Evolutionary conservation across 2,329 filamentous ascomycete species (phyloP), one percentile per base, ranked within the genome.

Genomic region (Claviceps pusilla): DNA sequence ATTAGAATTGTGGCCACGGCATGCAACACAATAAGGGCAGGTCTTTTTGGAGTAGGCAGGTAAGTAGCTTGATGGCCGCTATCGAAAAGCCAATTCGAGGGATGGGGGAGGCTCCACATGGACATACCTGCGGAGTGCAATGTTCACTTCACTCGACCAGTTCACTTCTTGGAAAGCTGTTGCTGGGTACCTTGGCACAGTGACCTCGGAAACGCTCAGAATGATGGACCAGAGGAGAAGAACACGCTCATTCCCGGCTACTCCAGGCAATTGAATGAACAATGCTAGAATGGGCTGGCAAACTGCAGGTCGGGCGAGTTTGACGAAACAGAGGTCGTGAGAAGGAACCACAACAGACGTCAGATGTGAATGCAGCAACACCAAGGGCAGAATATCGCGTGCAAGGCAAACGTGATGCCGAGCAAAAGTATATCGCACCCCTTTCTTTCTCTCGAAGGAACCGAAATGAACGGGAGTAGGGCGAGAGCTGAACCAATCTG

Each of bases 1-100:
- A 67, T 67, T 67, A 65, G 61, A 61, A 58, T 57, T 57, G 48
- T 56, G 59, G 59, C 60, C 62, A 64, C 65, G 68, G 67, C 67
- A 70, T 68, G 68, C 64, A 69, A 62, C 68, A 69, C 57, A 57
- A 58, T 50, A 54, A 60, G 56, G 59, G 58, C 50, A 54, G 48
- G 50, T 29, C 50, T 51, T 29, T 33, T 47, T 19, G 19, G 19
- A 19, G 19, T 19, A 19, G 19, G 19, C 19, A 19, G 19, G 19
- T 46, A 6, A 3, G 28, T 59, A 55, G 54, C 31, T 35, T 53
- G 12, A 31, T 16, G 45, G 50, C 50, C 55, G 35, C 54, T 48
- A 53, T 58, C 51, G 55, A 51, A 55, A 55, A 53, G 48, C 52
- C 51, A 57, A 57, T 57, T 39, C 57, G 46, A 48, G 54, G 46